These are phyloP conservation scores for Neodidymelliopsis sp. DNA, from an alignment of 2,329 filamentous ascomycete species.

Conservation along the genomic window DNA sequence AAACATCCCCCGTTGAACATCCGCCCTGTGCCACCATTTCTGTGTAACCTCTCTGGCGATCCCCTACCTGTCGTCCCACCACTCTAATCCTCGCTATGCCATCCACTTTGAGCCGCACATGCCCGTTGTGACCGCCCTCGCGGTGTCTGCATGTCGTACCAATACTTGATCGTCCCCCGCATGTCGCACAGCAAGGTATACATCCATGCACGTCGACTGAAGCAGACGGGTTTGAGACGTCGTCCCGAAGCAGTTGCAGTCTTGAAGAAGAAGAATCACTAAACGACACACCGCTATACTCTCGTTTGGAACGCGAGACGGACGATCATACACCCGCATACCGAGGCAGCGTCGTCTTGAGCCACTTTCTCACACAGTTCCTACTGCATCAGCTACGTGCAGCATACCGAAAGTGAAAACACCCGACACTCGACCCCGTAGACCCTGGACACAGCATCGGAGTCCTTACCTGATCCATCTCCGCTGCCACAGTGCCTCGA, in stretches of 20 bases:
- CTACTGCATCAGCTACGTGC: background rate
- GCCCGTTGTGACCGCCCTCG: conserved; percentile 8
- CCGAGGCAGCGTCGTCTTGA: background rate
- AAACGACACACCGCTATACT: too few species aligned
- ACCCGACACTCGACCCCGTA: background rate
- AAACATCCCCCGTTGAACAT: conserved; percentile 6
- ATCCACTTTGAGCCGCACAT: conserved; percentile 22
- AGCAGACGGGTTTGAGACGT: conserved; percentile 10
- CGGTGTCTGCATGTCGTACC: conserved; percentile 21
- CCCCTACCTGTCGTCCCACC: conserved; percentile 13
- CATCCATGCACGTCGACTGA: conserved; percentile 17
- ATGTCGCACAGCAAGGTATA: conserved; percentile 14
- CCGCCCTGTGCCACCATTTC: conserved; percentile 9
- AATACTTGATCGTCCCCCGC: conserved; percentile 24
- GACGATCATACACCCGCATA: too few species aligned
- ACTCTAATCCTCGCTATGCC: conserved; percentile 16
- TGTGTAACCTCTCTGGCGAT: conserved; percentile 14
- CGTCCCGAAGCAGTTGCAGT: too few species aligned
- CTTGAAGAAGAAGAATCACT: too few species aligned
- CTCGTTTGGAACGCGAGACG: too few species aligned
- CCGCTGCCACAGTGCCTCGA: background rate
- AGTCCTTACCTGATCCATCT: background rate
- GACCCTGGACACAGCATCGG: conserved; percentile 7
- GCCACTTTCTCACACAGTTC: background rate
- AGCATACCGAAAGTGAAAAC: conserved; percentile 6